These are phyloP conservation scores for Paramecium primaurelia DNA, from an alignment of 73 alveolate genomes.

Conservation along the genomic window DNA sequence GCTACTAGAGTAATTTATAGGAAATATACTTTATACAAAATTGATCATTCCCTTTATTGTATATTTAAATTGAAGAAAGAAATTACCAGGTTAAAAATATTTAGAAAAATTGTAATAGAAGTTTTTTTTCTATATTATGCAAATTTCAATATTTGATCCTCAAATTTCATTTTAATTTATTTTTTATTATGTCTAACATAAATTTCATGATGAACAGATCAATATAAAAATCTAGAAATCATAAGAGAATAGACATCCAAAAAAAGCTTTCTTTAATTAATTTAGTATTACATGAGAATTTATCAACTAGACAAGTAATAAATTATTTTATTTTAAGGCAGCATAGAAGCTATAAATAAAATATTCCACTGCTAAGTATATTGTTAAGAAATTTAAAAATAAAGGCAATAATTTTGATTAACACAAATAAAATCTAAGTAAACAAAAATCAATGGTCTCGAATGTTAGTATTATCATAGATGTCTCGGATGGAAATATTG, in stretches of 20 bases:
- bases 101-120: background rate
- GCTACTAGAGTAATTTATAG: background rate
- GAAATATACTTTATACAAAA: background rate
- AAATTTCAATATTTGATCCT: background rate
- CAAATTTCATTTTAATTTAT: background rate
- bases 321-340: background rate
- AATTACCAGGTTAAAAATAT: background rate
- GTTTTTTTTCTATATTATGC: background rate
- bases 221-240: background rate
- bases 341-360: background rate
- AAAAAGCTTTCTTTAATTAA: background rate
- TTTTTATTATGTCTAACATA: background rate
- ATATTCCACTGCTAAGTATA: conserved; percentile 6
- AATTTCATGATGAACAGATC: background rate
- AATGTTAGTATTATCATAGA: background rate
- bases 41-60: background rate
- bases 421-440: background rate
- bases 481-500: background rate
- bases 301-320: background rate
- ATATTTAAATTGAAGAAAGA: background rate
- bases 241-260: background rate
- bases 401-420: background rate
- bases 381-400: conserved; percentile 11
- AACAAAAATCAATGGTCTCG: background rate
- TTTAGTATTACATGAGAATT: background rate